Evolutionary conservation across 164 flowering plant species (phyloP).

Genomic region (Vitis cinerea): DNA sequence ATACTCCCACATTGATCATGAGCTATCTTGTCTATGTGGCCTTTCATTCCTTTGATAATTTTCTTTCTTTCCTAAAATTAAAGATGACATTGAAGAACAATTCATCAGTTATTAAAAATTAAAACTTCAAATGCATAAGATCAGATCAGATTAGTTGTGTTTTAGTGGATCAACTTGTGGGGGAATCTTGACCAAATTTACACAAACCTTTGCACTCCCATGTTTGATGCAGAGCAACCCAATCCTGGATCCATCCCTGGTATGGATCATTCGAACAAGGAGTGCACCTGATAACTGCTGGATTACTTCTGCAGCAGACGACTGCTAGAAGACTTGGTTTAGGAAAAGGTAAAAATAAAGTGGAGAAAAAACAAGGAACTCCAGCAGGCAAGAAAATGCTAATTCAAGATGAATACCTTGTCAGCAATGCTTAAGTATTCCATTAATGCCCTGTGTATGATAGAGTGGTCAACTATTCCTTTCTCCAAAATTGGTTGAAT

Average conservation of each 20-base stretch:
- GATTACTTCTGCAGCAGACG: constrained; percentile 75
- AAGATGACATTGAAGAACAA: background rate
- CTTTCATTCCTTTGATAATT: constrained; percentile 89
- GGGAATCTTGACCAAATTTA: background rate
- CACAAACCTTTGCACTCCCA: constrained; percentile 86
- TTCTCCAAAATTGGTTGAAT: constrained; percentile 89
- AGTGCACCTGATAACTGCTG: constrained; percentile 76
- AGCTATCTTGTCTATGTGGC: constrained; percentile 64
- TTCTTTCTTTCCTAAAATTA: constrained; percentile 80
- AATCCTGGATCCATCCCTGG: constrained; percentile 76
- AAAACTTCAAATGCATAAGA: background rate
- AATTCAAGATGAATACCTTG: constrained; percentile 41
- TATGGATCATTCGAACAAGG: constrained; percentile 85
- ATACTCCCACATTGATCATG: constrained; percentile 69
- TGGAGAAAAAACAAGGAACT: background rate
- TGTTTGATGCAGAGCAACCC: constrained; percentile 84
- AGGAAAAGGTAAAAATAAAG: constrained; percentile 16
- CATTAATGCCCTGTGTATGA: constrained; percentile 65
- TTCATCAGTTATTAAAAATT: background rate
- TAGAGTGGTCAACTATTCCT: constrained; percentile 94
- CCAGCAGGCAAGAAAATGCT: constrained; percentile 2
- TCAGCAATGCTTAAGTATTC: constrained; percentile 85
- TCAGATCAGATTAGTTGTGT: background rate
- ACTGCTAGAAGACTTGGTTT: constrained; percentile 39
- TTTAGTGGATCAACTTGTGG: background rate